Percentiles rank a stretch among this genome's conserved stretches.
phyloP scores from a whole-genome alignment of 176 grass and related monocot species.

The Cymbopogon citratus region DNA sequence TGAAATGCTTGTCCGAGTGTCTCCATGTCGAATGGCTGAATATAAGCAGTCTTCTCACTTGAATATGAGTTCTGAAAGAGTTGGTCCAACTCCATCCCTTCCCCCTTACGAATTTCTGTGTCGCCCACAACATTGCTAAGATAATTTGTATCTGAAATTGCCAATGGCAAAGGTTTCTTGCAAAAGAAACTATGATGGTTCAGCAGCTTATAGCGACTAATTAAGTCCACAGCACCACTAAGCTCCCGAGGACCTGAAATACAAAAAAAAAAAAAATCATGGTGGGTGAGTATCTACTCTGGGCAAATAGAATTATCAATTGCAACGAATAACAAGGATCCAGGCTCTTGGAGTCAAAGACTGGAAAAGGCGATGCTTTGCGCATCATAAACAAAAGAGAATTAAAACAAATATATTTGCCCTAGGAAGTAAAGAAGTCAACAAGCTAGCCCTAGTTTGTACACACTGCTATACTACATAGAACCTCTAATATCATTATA shows the following conservation, averaged over 20 bases:
- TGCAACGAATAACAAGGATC: background rate
- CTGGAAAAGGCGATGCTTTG: background rate
- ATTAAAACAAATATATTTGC: background rate
- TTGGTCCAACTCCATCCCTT: conserved; percentile 77
- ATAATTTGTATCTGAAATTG: conserved; percentile 72
- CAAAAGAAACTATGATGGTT: conserved; percentile 79
- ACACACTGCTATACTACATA: background rate
- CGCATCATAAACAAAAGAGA: background rate
- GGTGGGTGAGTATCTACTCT: background rate
- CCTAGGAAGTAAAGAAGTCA: background rate
- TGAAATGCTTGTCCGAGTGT: conserved; percentile 65
- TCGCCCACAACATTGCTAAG: conserved; percentile 69
- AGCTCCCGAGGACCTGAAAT: conserved; percentile 66
- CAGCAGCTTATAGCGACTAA: conserved; percentile 56
- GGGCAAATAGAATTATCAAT: background rate
- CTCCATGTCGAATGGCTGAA: conserved; percentile 59
- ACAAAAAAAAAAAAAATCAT: background rate
- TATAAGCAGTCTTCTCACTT: conserved; percentile 49
- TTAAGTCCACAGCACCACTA: conserved; percentile 70
- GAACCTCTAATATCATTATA: conserved; percentile 7
- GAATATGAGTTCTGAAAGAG: conserved; percentile 49
- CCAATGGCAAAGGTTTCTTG: conserved; percentile 55
- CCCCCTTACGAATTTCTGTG: conserved; percentile 71
- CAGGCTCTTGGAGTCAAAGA: background rate
- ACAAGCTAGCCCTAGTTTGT: background rate